A percentile compares a stretch with the other conserved stretches of the same genome.
These are phyloP conservation scores for Bullera alba DNA, from an alignment of 768 basidiomycete species.

Conservation along the genomic window DNA sequence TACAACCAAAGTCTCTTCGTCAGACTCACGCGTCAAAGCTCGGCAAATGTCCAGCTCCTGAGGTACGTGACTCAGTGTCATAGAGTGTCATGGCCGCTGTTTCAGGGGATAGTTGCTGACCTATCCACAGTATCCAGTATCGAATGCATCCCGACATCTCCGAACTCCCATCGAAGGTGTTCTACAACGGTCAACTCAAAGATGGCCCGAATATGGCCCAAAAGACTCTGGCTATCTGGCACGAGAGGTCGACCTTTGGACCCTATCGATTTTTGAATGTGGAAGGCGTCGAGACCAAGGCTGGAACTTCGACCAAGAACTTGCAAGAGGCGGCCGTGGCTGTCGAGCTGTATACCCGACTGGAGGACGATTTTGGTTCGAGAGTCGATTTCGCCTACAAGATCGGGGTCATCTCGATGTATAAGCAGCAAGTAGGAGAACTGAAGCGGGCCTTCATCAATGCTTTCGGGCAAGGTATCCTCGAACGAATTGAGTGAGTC, in stretches of 20 bases:
- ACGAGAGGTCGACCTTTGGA: conserved; percentile 65
- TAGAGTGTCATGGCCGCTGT: no score
- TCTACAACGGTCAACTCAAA: conserved; percentile 69
- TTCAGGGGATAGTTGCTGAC: neutral
- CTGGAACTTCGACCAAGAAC: conserved; percentile 72
- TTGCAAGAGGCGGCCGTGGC: conserved; percentile 65
- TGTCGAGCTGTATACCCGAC: conserved; percentile 64
- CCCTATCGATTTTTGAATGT: conserved; percentile 88
- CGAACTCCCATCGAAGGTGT: conserved; percentile 73
- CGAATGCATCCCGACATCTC: conserved; percentile 99
- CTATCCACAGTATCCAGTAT: conserved; percentile 77
- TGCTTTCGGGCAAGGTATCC: conserved; percentile 64
- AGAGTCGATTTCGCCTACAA: conserved; percentile 53
- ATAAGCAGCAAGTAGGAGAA: conserved; percentile 77
- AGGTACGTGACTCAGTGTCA: conserved; percentile 53
- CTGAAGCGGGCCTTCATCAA: conserved; percentile 62
- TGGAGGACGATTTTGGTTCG: conserved; percentile 56
- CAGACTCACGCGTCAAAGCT: conserved; percentile 69
- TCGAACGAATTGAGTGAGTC: conserved; percentile 59
- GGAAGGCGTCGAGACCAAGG: conserved; percentile 58
- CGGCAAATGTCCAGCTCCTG: conserved; percentile 80
- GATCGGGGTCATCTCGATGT: conserved; percentile 82
- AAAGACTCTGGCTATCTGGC: conserved; percentile 83
- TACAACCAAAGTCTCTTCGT: conserved; percentile 89
- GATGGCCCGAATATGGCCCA: conserved; percentile 83